Evolutionary conservation across 2,329 filamentous ascomycete genomes (phyloP), one percentile per base, ranked within the genome.

Genomic region (Ophiostoma ips): DNA sequence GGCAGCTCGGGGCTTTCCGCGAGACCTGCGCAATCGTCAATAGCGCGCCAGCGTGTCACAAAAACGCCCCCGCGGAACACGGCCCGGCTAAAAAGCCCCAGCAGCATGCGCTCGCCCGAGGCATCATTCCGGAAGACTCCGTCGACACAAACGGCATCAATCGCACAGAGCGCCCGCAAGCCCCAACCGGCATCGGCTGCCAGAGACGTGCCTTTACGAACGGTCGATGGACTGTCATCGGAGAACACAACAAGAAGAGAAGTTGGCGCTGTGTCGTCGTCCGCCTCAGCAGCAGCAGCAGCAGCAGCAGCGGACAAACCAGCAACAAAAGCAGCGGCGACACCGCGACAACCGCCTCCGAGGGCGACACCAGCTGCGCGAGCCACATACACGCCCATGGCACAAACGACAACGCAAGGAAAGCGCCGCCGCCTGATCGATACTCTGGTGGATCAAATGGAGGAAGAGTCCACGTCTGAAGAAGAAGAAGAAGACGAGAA

Each of bases 361-460:
- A 21, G 28, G 19, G 13, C 51, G 15, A 18, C 28, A 6, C 35
- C 49, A 16, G 30, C 11, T 5, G 31, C 24, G 21, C 47, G 45
- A 3, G 24, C 10, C 5, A 35, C 12, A n/a, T 30, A 16, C 5
- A 30, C 43, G 7, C 30, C 30, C 11, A 12, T 15, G 21, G n/a
- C 48, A 24, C 50, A 30, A 10, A 46, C 15, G 18, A 19, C 48
- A 2, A 50, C 34, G 8, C 48, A 43, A 43, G 16, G 52, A 34
- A 57, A 56, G 21, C 48, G 56, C 2, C 55, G 50, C 16, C 65
- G 69, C 18, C 55, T 72, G 37, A 72, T 72, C 31, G 69, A 72
- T 57, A 59, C 66, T 0, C 56, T 72, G 18, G 64, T 62, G 7
- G 66, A 64, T 1, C 69, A 71, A 55, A 64, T 59, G 33, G 61